These are phyloP conservation scores for Conringia planisiliqua DNA, from an alignment of 345 rosid species.

Conservation along the genomic window DNA sequence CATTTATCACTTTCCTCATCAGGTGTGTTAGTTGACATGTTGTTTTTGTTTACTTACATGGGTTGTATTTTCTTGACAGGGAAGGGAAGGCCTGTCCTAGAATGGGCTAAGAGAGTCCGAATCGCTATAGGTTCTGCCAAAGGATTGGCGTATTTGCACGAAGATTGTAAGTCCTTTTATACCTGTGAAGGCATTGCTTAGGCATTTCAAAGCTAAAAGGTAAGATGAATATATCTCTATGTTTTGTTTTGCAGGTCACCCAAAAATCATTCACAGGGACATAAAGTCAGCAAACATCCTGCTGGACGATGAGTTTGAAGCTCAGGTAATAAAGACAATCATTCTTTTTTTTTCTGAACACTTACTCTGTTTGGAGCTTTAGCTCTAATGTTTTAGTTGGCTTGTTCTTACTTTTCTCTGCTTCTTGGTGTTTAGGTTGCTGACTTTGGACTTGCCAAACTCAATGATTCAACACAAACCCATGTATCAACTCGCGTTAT, in stretches of 20 bases:
- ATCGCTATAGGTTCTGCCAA: constrained; percentile 93
- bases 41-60: background rate
- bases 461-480: constrained; percentile 69
- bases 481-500: constrained; percentile 99
- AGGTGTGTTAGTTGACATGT: background rate
- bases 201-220: background rate
- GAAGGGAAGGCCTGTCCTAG: constrained; percentile 55
- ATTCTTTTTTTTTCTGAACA: background rate
- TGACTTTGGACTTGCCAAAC: constrained; percentile 96
- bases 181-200: background rate
- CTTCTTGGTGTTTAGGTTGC: constrained; percentile 58
- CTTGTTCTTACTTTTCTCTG: background rate
- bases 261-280: constrained; percentile 91
- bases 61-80: constrained; percentile 33
- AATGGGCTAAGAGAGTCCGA: constrained; percentile 81
- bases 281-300: constrained; percentile 92
- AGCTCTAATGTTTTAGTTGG: background rate
- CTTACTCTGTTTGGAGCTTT: background rate
- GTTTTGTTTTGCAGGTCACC: constrained; percentile 58
- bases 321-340: constrained; percentile 55
- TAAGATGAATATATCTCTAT: background rate
- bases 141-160: constrained; percentile 97
- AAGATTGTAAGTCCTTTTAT: constrained; percentile 71
- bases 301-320: constrained; percentile 72
- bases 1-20: background rate